A percentile compares a stretch with the other conserved stretches of the same genome.
These are phyloP conservation scores for Mariannaea sp. DNA, from an alignment of 2,329 filamentous ascomycete species.

Conservation along the genomic window DNA sequence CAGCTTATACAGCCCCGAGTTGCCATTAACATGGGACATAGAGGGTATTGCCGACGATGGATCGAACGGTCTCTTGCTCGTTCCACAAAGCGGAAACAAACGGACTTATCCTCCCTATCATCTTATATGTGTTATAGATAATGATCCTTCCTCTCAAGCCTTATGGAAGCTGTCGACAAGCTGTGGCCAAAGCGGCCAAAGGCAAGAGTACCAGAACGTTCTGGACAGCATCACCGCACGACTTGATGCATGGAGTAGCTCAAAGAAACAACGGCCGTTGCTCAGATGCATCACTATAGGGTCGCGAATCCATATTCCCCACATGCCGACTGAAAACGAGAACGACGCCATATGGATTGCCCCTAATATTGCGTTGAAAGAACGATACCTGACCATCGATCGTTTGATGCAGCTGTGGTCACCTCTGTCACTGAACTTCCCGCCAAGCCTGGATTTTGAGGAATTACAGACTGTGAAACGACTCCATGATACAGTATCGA, in stretches of 20 bases:
- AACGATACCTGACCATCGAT: neutral
- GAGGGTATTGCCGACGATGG: too few species aligned
- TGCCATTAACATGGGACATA: too few species aligned
- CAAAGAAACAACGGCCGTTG: neutral
- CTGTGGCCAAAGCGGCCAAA: neutral
- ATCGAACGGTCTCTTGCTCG: too few species aligned
- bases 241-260: neutral
- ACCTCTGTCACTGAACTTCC: neutral
- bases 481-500: neutral
- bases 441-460: neutral
- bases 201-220: too few species aligned
- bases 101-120: neutral
- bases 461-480: neutral
- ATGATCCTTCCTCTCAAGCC: neutral
- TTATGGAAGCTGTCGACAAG: neutral
- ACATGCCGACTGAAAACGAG: neutral
- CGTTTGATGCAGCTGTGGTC: neutral
- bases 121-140: neutral
- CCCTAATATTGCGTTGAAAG: neutral
- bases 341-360: neutral
- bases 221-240: neutral
- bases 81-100: too few species aligned
- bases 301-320: neutral
- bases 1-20: too few species aligned
- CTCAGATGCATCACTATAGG: neutral